Base-by-base conservation (phyloP, 139 green algal genomes). In the Coelastrella sp. region DNA sequence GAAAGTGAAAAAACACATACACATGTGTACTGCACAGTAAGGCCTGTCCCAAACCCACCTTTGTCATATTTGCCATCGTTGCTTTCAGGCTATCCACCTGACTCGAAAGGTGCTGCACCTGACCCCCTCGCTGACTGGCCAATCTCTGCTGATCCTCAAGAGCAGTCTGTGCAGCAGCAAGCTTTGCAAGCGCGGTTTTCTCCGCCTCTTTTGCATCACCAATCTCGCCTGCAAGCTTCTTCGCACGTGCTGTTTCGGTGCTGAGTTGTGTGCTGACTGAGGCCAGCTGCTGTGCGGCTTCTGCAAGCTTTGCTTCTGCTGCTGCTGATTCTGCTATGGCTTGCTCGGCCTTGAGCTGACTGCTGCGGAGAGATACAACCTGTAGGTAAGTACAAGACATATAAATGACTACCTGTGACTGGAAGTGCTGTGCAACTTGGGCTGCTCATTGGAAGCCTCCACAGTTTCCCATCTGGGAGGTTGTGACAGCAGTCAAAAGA, bases 131-230 rank as follows among this genome's bases (percentile, higher is more conserved):
- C 6, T 64, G 11, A 8, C 56, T 61, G 10, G 73, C 76, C n/a
- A 78, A 8, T 73, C 80, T 61, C 71, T 84, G 74, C 47, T 84
- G 56, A 59, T 54, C 85, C 22, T 82, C 61, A 19, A 90, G 73
- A 22, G 73, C 85, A 17, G 66, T 19, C 17, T 85, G 32, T 5
- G 86, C 86, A 65, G 86, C 86, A 56, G 75, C 56, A 7, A 90
- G 86, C 86, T 90, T 90, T 47, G 86, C 86, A 7, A 90, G 64
- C 22, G 86, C 76, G 20, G 73, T 71, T 73, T 83, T 90, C 58
- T 88, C 83, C 16, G 85, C 85, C 20, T 90, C 76, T 64, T 90
- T 86, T 68, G 61, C 86, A n/a, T 7, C 76, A 20, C 76, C 76
- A n/a, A 90, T 73, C 73, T 90, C 71, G 8, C 56, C 73, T 32